phyloP scores from a whole-genome alignment of 106 monocot genomes.

The Dendrobium catenatum region DNA sequence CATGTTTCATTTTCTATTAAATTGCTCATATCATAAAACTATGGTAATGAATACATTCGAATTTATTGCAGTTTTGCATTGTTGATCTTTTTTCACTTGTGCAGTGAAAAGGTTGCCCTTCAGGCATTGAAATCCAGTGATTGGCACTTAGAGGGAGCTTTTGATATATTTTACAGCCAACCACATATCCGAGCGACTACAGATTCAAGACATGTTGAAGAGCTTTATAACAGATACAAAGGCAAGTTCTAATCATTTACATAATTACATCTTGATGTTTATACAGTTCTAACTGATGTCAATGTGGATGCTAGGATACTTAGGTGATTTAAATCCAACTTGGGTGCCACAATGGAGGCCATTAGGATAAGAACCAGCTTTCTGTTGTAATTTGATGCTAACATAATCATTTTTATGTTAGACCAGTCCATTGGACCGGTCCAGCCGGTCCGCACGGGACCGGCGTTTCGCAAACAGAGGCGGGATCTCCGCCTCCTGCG shows the following conservation, averaged over 20 bases:
- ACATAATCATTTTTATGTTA: neutral
- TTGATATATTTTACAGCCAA: slow-evolving; percentile 90
- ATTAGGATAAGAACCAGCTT: neutral
- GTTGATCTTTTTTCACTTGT: slow-evolving; percentile 9
- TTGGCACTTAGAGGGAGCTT: slow-evolving; percentile 96
- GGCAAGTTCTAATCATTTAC: slow-evolving; percentile 29
- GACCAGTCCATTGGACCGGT: too few relatives aligned
- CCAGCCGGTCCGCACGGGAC: too few relatives aligned
- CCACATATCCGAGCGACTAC: slow-evolving; percentile 69
- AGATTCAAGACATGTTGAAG: slow-evolving; percentile 78
- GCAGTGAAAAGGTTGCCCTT: slow-evolving; percentile 83
- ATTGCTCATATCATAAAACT: neutral
- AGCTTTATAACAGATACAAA: slow-evolving; percentile 84
- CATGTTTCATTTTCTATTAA: neutral
- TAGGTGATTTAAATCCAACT: neutral
- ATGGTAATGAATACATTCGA: neutral
- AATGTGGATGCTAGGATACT: neutral
- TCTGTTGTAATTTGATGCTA: neutral
- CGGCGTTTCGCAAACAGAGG: too few relatives aligned
- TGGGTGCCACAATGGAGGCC: neutral
- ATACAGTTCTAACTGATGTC: neutral
- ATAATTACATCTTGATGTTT: neutral
- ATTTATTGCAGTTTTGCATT: neutral
- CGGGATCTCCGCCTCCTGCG: too few relatives aligned
- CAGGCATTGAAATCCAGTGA: slow-evolving; percentile 93